Conservation (phyloP, 768 basidiomycete genomes). For the Tubosaeta brunneosetosa region DNA sequence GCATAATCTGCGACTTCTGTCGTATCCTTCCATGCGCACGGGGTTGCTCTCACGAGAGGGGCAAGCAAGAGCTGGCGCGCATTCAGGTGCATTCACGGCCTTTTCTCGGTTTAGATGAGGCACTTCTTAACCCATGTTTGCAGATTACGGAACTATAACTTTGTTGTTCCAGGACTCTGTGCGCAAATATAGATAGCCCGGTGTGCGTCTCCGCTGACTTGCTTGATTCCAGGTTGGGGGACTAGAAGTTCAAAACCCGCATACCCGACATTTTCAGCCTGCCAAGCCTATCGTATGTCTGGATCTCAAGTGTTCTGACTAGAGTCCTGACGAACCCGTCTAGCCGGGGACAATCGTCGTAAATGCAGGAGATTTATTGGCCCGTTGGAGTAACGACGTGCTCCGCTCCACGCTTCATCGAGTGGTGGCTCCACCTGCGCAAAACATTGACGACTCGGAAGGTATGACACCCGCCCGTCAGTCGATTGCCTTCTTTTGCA, state of each 20-base stretch:
- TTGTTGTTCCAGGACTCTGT: slow-evolving; percentile 76
- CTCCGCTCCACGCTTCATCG: slow-evolving; percentile 78
- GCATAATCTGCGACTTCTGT: slow-evolving; percentile 77
- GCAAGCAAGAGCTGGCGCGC: slow-evolving; percentile 77
- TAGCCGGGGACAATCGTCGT: slow-evolving; percentile 80
- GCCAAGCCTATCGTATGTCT: slow-evolving; percentile 68
- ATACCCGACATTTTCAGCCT: slow-evolving; percentile 64
- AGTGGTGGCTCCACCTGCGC: slow-evolving; percentile 67
- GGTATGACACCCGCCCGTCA: slow-evolving; percentile 62
- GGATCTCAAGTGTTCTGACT: not conserved
- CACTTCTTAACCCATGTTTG: not conserved
- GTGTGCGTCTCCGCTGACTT: slow-evolving; percentile 1
- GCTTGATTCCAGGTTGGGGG: slow-evolving; percentile 56
- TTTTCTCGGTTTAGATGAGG: not conserved
- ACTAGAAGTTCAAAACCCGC: slow-evolving; percentile 76
- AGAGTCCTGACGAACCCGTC: slow-evolving; percentile 2
- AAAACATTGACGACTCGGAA: slow-evolving; percentile 45
- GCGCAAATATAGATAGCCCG: slow-evolving; percentile 11
- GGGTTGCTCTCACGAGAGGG: slow-evolving; percentile 54
- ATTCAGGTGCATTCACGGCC: slow-evolving; percentile 49
- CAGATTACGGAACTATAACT: slow-evolving; percentile 80
- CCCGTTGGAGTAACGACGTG: slow-evolving; percentile 80
- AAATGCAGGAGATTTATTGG: slow-evolving; percentile 76
- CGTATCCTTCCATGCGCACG: slow-evolving; percentile 73
- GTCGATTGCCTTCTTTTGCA: slow-evolving; percentile 86